Evolutionary conservation across 2,329 filamentous ascomycete species (phyloP), one percentile per base, ranked within the genome.

Genomic region (Clarireedia hainanense): DNA sequence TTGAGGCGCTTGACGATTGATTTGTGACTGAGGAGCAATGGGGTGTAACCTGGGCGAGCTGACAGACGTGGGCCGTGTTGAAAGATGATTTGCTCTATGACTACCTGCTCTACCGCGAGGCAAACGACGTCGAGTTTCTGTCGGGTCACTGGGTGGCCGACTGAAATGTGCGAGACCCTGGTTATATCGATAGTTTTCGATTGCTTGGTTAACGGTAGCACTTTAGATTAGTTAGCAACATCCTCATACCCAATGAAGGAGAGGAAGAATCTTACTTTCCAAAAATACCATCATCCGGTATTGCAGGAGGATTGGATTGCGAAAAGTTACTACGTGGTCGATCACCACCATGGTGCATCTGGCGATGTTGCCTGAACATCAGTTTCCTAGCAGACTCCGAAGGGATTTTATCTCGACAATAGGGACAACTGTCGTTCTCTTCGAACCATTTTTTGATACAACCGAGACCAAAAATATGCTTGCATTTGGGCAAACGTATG

Each of bases 371-470:
- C 52, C 57, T 63, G n/a, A 57, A 10, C 2, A 54, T 6, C 15
- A 36, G 14, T 15, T 36, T 42, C 17, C 27, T 30, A 20, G 59
- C 55, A 47, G 60, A 51, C 50, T 83, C 77, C 2, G 80, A 78
- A 2, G 75, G 79, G 24, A 86, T 71, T 62, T 83, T 82, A 59
- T 81, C 76, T 26, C 83, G 77, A 67, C 83, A 86, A 63, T 85
- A 85, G 0, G 83, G 83, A 61, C 83, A 86, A 54, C 74, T 83
- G 61, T 83, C 77, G 1, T 80, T 80, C 47, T 84, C 80, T 52
- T 80, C 74, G 43, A 86, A 76, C 83, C 83, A 86, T 61, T 80
- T 84, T 66, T 80, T 82, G 60, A 86, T 81, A 66, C 83, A 86
- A 61, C 78, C 74, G 55, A 84, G 76, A 17, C 83, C 83, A 66